A percentile compares a stretch with the other conserved stretches of the same genome.
Conservation (phyloP, 192 early-diverging fungal species). For the Funneliformis mosseae region DNA sequence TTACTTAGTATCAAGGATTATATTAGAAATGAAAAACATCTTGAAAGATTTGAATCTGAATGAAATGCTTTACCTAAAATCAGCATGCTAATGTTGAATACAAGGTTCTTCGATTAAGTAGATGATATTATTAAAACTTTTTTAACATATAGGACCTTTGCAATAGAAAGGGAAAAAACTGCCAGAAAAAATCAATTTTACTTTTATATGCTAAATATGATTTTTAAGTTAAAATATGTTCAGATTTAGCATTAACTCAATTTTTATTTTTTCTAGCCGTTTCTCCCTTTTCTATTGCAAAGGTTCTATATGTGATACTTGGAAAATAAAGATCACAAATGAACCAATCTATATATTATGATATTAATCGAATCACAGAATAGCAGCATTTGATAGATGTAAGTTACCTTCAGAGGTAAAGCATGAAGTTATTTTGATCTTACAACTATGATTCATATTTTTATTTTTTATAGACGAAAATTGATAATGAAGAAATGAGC, state of each 20-base stretch:
- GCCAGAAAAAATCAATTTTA: too few species aligned
- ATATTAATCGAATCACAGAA: background rate
- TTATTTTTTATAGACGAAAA: background rate
- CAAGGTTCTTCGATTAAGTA: background rate
- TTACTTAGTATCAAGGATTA: background rate
- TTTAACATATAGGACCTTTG: too few species aligned
- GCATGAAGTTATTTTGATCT: too few species aligned
- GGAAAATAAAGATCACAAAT: background rate
- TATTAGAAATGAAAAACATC: background rate
- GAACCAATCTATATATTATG: background rate
- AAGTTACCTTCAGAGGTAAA: too few species aligned
- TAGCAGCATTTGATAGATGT: background rate
- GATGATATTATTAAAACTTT: background rate
- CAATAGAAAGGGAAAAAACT: too few species aligned
- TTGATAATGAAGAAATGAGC: background rate
- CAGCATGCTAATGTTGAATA: background rate
- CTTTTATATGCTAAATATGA: too few species aligned
- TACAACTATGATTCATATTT: too few species aligned
- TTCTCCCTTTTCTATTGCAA: too few species aligned
- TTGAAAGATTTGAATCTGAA: background rate
- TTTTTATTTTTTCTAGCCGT: too few species aligned
- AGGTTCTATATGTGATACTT: background rate
- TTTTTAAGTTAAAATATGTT: too few species aligned
- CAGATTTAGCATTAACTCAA: too few species aligned
- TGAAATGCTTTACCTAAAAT: too few species aligned